Evolutionary conservation across 129 eudicot genomes (phyloP).

Genomic region (Lactuca saligna): DNA sequence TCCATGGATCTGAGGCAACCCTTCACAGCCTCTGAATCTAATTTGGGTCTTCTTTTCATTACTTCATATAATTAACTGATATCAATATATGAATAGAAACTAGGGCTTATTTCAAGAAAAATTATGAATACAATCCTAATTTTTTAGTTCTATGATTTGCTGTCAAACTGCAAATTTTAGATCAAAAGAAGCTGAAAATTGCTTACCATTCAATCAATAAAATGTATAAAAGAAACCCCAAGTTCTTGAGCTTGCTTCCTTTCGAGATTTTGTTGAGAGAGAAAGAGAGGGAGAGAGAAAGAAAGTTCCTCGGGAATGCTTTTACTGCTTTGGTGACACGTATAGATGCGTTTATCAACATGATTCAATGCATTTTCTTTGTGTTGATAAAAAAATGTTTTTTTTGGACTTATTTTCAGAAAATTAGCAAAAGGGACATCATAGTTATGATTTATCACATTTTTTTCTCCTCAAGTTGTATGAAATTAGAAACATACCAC

Average conservation of each 20-base stretch:
- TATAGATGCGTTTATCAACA: constrained; percentile 63
- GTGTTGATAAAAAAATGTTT: constrained; percentile 14
- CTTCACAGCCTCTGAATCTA: constrained; percentile 43
- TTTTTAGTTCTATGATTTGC: background rate
- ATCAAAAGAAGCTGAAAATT: constrained; percentile 16
- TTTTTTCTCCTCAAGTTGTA: background rate
- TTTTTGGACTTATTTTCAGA: constrained; percentile 1
- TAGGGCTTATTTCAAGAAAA: background rate
- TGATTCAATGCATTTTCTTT: constrained; percentile 53
- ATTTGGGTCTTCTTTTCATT: constrained; percentile 22
- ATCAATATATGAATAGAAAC: constrained; percentile 1
- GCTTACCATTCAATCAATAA: constrained; percentile 49
- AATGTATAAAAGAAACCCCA: background rate
- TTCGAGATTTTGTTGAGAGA: constrained; percentile 29
- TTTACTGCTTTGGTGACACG: constrained; percentile 59
- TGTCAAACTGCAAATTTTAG: constrained; percentile 5
- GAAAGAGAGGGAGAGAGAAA: constrained; percentile 22
- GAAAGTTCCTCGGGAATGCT: constrained; percentile 40
- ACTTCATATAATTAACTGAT: constrained; percentile 18
- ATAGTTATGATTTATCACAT: background rate
- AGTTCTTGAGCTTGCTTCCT: constrained; percentile 30
- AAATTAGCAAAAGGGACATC: background rate
- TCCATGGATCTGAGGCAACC: constrained; percentile 67
- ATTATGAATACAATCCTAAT: background rate
- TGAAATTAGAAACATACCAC: background rate